These are phyloP conservation scores for Begonia loranthoides DNA, from an alignment of 306 rosid species.

Conservation along the genomic window DNA sequence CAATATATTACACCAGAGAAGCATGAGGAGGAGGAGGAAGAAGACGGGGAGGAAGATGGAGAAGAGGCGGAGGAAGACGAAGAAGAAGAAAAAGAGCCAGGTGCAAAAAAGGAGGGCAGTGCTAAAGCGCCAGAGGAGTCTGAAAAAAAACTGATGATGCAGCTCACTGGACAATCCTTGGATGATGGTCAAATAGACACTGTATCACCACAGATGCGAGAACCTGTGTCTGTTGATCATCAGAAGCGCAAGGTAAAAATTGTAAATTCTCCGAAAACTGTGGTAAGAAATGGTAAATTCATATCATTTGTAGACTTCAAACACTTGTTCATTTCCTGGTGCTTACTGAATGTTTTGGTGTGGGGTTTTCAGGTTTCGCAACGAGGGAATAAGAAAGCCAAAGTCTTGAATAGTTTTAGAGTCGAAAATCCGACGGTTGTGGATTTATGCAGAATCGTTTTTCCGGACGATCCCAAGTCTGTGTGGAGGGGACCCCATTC, in stretches of 20 bases:
- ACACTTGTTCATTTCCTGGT: no score
- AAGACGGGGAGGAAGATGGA: conserved; percentile 20
- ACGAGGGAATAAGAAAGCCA: no score
- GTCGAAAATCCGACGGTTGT: conserved; percentile 49
- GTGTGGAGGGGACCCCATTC: conserved; percentile 85
- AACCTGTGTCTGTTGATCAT: conserved; percentile 13
- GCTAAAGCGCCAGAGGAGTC: conserved; percentile 16
- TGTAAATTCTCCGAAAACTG: background rate
- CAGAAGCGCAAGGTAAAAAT: conserved; percentile 39
- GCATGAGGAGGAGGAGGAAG: conserved; percentile 32
- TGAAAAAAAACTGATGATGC: conserved; percentile 22
- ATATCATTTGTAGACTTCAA: no score
- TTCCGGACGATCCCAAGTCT: conserved; percentile 44
- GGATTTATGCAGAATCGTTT: conserved; percentile 54
- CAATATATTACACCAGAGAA: conserved; percentile 30
- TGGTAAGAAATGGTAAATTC: no score
- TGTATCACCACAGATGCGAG: conserved; percentile 29
- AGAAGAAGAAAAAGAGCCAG: conserved; percentile 21
- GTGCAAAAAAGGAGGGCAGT: no score
- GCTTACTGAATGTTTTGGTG: no score
- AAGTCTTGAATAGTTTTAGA: no score
- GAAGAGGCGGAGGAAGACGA: conserved; percentile 4
- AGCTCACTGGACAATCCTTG: conserved; percentile 7
- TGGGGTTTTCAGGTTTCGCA: no score
- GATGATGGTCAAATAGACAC: conserved; percentile 6